Percentiles rank a stretch among this genome's conserved stretches.
phyloP scores from a whole-genome alignment of 306 rosid species.

The Geum urbanum region DNA sequence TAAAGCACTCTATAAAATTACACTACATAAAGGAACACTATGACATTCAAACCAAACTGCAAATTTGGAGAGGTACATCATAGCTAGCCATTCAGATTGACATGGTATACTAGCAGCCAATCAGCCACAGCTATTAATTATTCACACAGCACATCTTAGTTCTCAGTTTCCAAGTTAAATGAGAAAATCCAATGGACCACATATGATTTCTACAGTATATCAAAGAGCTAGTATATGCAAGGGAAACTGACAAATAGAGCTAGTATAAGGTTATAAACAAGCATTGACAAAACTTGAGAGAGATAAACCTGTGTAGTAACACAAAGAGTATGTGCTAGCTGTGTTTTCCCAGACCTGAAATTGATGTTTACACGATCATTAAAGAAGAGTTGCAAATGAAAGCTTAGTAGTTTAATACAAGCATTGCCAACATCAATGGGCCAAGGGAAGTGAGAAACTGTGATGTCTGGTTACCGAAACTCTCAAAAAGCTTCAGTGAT shows the following conservation, averaged over 20 bases:
- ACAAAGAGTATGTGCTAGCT: slow-evolving; percentile 94
- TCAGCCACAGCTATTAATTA: not conserved
- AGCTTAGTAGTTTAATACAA: not conserved
- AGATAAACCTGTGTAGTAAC: slow-evolving; percentile 84
- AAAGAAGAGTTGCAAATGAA: not conserved
- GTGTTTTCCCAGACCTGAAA: slow-evolving; percentile 90
- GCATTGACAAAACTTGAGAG: not conserved
- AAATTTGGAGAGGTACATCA: not conserved
- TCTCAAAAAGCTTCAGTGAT: too few species aligned
- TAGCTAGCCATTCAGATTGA: not conserved
- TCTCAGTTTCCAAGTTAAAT: not conserved
- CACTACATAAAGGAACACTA: too few species aligned
- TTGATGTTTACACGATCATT: not conserved
- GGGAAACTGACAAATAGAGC: too few species aligned
- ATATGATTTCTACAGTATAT: not conserved
- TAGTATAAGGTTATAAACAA: not conserved
- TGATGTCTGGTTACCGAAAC: too few species aligned
- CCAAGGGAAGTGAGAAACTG: too few species aligned
- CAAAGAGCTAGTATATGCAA: not conserved
- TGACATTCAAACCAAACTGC: not conserved
- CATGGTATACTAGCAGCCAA: not conserved
- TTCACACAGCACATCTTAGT: not conserved
- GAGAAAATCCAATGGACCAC: not conserved
- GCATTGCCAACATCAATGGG: not conserved
- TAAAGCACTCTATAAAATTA: too few species aligned